These are phyloP conservation scores for Rhododendron henanense DNA, from an alignment of 148 eudicot species.

Conservation along the genomic window DNA sequence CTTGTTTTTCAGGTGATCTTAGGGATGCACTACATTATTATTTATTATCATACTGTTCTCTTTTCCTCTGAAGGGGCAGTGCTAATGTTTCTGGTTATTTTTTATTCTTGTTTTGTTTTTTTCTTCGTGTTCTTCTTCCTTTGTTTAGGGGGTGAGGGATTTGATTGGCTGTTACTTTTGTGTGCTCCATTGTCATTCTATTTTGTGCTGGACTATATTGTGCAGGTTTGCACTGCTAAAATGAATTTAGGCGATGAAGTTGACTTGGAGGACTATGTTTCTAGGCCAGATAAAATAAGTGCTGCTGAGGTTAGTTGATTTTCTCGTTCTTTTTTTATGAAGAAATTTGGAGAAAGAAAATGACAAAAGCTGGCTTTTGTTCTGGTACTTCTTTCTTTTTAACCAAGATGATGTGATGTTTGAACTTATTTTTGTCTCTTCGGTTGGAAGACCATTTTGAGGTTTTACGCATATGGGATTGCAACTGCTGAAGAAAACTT, in stretches of 20 bases:
- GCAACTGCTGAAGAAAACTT: too few species aligned
- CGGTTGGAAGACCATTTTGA: too few species aligned
- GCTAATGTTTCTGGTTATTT: neutral
- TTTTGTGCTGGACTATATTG: neutral
- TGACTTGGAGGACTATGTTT: slow-evolving; percentile 88
- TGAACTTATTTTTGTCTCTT: too few species aligned
- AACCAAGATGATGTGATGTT: neutral
- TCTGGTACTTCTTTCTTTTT: neutral
- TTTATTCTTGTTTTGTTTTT: neutral
- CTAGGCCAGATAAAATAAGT: slow-evolving; percentile 88
- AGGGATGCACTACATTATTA: neutral
- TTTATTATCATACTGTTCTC: neutral
- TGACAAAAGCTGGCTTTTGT: neutral
- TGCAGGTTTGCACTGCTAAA: slow-evolving; percentile 83
- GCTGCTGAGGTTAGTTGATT: slow-evolving; percentile 71
- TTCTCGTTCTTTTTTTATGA: neutral
- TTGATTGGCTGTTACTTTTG: neutral
- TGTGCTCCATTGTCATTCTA: neutral
- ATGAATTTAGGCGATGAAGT: slow-evolving; percentile 89
- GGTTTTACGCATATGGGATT: too few species aligned
- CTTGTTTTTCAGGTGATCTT: slow-evolving; percentile 76
- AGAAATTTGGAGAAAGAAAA: neutral
- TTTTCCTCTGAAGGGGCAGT: neutral
- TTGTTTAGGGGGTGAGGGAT: neutral
- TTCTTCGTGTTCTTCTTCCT: neutral